Evolutionary conservation across 1,139 yeast genomes (phyloP).

Genomic region (Zygoascus sp.): DNA sequence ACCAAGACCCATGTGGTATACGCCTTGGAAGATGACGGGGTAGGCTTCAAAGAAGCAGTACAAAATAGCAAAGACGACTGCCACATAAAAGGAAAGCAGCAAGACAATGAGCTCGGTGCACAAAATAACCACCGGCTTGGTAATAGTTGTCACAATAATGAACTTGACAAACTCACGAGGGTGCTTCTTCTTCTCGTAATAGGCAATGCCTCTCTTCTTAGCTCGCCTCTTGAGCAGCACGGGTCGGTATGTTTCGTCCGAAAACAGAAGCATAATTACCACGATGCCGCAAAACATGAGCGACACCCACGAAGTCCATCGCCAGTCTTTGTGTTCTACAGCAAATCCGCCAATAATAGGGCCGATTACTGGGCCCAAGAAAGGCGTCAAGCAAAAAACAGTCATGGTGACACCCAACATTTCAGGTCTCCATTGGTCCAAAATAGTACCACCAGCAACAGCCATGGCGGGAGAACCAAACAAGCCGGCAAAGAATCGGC

Average conservation of each 20-base stretch:
- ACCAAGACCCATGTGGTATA: conserved; percentile 45
- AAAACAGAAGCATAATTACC: conserved; percentile 20
- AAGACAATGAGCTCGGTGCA: conserved; percentile 20
- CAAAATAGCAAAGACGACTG: conserved; percentile 49
- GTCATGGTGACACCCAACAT: conserved; percentile 13
- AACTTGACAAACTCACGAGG: conserved; percentile 24
- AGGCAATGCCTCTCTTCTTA: conserved; percentile 24
- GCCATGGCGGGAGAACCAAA: conserved; percentile 63
- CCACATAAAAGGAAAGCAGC: conserved; percentile 42
- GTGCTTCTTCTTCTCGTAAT: conserved; percentile 6
- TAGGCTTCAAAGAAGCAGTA: conserved; percentile 59
- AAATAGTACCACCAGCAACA: conserved; percentile 62
- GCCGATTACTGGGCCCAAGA: conserved; percentile 75
- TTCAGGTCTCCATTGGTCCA: conserved; percentile 45
- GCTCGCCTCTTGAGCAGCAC: conserved; percentile 24
- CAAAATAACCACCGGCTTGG: conserved; percentile 10
- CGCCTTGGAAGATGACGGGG: conserved; percentile 48
- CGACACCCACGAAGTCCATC: conserved; percentile 76
- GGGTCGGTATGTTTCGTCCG: conserved; percentile 27
- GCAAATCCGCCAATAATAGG: conserved; percentile 81
- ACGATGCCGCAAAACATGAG: conserved; percentile 64
- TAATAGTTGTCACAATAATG: conserved; percentile 21
- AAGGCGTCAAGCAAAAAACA: conserved; percentile 12
- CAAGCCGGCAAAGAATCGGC: conserved; percentile 56
- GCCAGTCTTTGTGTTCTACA: conserved; percentile 63